phyloP scores from a whole-genome alignment of 345 rosid genomes.

The Xanthoceras sorbifolium region DNA sequence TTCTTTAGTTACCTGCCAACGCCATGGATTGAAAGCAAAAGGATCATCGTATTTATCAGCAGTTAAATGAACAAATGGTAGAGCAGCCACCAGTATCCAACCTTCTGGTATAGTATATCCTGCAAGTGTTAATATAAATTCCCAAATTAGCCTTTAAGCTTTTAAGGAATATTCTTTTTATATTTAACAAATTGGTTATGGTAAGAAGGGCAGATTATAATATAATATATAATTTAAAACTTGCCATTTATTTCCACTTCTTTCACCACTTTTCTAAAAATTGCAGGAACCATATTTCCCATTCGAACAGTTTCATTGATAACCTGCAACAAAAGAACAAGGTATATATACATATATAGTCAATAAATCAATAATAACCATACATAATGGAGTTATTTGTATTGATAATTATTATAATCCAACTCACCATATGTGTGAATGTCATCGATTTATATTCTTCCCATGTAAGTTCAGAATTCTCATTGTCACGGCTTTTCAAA shows the following conservation, averaged over 20 bases:
- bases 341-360: background rate
- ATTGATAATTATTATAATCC: background rate
- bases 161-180: too few relatives aligned
- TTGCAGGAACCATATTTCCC: slow-evolving; percentile 37
- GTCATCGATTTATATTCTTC: slow-evolving; percentile 51
- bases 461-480: slow-evolving; percentile 36
- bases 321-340: slow-evolving; percentile 23
- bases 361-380: background rate
- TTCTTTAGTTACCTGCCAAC: slow-evolving; percentile 39
- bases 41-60: slow-evolving; percentile 36
- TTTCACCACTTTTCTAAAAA: slow-evolving; percentile 37
- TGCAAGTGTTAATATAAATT: slow-evolving; percentile 7
- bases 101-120: slow-evolving; percentile 51
- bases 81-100: slow-evolving; percentile 38
- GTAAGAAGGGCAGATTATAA: too few relatives aligned
- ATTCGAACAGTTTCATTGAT: slow-evolving; percentile 49
- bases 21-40: slow-evolving; percentile 46
- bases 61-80: slow-evolving; percentile 32
- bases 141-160: too few relatives aligned
- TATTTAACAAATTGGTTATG: too few relatives aligned
- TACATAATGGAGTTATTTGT: too few relatives aligned
- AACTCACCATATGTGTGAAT: slow-evolving; percentile 42
- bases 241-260: slow-evolving; percentile 38
- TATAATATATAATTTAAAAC: background rate
- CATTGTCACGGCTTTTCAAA: slow-evolving; percentile 14